Base-by-base conservation (phyloP, 768 basidiomycete species). In the Termitomyces eurrhizus region DNA sequence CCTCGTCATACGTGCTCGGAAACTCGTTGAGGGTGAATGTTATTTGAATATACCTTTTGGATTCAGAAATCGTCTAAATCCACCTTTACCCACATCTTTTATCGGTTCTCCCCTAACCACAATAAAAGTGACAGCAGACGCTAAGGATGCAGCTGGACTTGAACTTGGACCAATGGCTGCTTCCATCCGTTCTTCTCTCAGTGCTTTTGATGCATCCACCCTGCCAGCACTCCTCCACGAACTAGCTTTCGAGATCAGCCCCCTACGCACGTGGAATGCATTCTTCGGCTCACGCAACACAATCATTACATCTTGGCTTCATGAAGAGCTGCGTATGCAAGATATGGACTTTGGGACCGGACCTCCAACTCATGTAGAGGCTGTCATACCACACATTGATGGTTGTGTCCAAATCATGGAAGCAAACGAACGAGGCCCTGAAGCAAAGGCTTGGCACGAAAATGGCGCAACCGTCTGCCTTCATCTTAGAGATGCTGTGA, bases 261-360 rank as follows among this genome's bases (percentile, higher is more conserved):
- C 74, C 26, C 68, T 69, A 37, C 65, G 75, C 39, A 66, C 67
- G 58, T 75, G 77, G 75, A 68, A 64, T 39, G 73, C 67, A 41
- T 78, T 75, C 63, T 60, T 77, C 35, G 75, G 74, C 12, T 55
- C 65, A 49, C 61, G 71, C 39, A 69, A 77, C 51, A 62, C 66
- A 9, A 70, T 77, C 24, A 66, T 74, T 8, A 75, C 73, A 21
- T 72, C 74, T 29, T 77, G 76, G 75, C 59, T 74, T 52, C 52
- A 68, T 24, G 45, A 57, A 13, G 4, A 39, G 60, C 73, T 13
- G 73, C 70, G 18, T 21, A 61, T 71, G 55, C 71, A 75, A 41
- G 71, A 72, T 42, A 62, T 75, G 9, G 71, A 76, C 62, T 75
- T 78, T 57, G 74, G 72, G 0, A 62, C 52, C 12, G 70, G 71